Conservation (phyloP, 2,329 filamentous ascomycete species). For the Pyrenochaeta sp. region DNA sequence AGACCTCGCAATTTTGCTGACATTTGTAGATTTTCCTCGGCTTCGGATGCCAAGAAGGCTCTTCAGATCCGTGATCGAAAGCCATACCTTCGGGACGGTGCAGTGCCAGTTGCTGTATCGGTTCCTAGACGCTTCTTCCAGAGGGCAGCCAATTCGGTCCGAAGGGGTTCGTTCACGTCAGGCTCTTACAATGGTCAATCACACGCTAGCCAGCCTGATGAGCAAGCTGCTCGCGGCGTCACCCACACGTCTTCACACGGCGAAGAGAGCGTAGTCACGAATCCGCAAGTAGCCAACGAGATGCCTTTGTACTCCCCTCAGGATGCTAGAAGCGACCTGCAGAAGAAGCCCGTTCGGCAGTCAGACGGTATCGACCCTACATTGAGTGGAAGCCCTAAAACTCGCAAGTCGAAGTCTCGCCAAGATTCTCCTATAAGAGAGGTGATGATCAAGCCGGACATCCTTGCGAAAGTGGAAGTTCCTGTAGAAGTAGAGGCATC, state of each 20-base stretch:
- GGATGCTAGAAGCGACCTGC: slow-evolving; percentile 47
- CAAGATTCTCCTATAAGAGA: slow-evolving; percentile 21
- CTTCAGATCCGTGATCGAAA: slow-evolving; percentile 14
- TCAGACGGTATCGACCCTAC: background rate
- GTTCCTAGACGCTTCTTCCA: slow-evolving; percentile 35
- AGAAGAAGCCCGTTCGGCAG: slow-evolving; percentile 16
- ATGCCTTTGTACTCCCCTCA: slow-evolving; percentile 43
- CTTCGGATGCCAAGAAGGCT: slow-evolving; percentile 22
- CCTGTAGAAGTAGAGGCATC: background rate
- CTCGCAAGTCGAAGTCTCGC: slow-evolving; percentile 25
- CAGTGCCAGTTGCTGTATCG: slow-evolving; percentile 17
- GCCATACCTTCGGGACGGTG: slow-evolving; percentile 19
- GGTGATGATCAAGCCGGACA: background rate
- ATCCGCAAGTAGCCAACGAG: background rate
- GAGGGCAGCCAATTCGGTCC: slow-evolving; percentile 4
- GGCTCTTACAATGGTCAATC: slow-evolving; percentile 1
- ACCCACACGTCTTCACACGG: slow-evolving; percentile 5
- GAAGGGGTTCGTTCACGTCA: slow-evolving; percentile 1
- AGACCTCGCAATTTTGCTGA: slow-evolving; percentile 10
- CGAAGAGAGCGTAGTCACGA: slow-evolving; percentile 1
- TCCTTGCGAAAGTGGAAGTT: background rate
- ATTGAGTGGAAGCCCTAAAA: slow-evolving; percentile 22
- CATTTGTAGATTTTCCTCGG: slow-evolving; percentile 20
- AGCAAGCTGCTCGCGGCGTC: slow-evolving; percentile 1
- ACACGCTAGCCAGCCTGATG: slow-evolving; percentile 2